Evolutionary conservation across 352 stramenopile genomes (phyloP), one percentile per base, ranked within the genome.

Genomic region (Globisporangium iwayamae): DNA sequence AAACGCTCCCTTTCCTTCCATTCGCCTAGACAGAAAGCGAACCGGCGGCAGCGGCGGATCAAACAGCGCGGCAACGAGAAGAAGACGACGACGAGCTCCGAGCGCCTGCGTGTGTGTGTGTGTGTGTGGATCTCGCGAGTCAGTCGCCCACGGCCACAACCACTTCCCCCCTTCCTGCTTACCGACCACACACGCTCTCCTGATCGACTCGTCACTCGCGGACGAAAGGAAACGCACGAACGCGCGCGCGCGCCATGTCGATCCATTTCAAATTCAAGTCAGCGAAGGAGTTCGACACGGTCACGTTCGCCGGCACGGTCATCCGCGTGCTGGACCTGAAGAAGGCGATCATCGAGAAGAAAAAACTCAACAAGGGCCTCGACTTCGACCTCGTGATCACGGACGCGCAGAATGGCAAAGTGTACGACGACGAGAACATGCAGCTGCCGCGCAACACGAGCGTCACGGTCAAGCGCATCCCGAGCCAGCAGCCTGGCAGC

Each of bases 221-320:
- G 22, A 54, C 11, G 6, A 54, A 51, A 43, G 8, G 14, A 43
- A 38, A 38, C 25, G 25, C 25, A 28, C 25, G 25, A 28, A 28
- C 25, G 25, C 1, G 25, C 25, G 34, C 18, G 36, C 4, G 10
- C 34, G 28, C 43, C 66, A 96, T 96, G 88, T 95, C 88, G 68
- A 93, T 96, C 72, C 88, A 96, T 65, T 96, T 95, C 76, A 94
- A 95, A 70, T 96, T 96, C 78, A 96, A 96, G 68, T 91, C 83
- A 30, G 85, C 86, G 58, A 96, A 94, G 75, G 85, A 94, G 70
- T 96, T 95, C 66, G 85, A 93, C 69, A 94, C 85, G 34, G 85
- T 96, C 32, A 91, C 83, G 47, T 94, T 96, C 58, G 72, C 83
- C 5, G 88, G 88, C 65, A 84, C 86, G 11, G 83, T 93, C 50